These are phyloP conservation scores for Mangifera indica DNA, from an alignment of 345 rosid species.

Conservation along the genomic window DNA sequence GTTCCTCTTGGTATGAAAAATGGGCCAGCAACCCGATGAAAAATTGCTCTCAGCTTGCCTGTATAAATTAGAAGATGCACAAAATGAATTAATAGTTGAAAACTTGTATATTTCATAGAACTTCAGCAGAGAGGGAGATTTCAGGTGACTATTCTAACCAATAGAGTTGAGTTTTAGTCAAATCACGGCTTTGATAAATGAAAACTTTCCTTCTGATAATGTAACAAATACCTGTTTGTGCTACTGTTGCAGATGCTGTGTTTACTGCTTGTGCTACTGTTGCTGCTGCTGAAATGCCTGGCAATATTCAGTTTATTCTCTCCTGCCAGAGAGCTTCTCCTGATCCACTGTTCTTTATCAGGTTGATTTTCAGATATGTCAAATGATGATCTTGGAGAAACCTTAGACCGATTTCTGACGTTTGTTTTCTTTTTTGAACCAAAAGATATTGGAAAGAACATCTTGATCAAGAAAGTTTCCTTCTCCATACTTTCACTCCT, in stretches of 20 bases:
- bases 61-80: constrained; percentile 6
- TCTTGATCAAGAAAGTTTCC: constrained; percentile 47
- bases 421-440: constrained; percentile 27
- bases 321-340: constrained; percentile 15
- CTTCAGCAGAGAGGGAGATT: no score
- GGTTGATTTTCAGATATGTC: constrained; percentile 19
- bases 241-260: constrained; percentile 21
- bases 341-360: constrained; percentile 21
- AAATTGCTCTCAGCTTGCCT: constrained; percentile 11
- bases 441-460: constrained; percentile 37
- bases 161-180: not conserved
- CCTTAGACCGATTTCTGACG: constrained; percentile 24
- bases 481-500: constrained; percentile 43
- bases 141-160: no score
- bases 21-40: constrained; percentile 38
- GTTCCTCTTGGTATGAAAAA: constrained; percentile 22
- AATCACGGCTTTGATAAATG: no score
- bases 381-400: constrained; percentile 30
- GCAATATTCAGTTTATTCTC: constrained; percentile 2
- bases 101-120: no score
- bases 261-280: constrained; percentile 26
- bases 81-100: not conserved
- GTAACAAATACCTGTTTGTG: constrained; percentile 32
- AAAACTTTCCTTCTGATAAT: not conserved
- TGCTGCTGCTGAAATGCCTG: constrained; percentile 15